phyloP scores from a whole-genome alignment of 805 yeast species.

The Ogataea minuta region DNA sequence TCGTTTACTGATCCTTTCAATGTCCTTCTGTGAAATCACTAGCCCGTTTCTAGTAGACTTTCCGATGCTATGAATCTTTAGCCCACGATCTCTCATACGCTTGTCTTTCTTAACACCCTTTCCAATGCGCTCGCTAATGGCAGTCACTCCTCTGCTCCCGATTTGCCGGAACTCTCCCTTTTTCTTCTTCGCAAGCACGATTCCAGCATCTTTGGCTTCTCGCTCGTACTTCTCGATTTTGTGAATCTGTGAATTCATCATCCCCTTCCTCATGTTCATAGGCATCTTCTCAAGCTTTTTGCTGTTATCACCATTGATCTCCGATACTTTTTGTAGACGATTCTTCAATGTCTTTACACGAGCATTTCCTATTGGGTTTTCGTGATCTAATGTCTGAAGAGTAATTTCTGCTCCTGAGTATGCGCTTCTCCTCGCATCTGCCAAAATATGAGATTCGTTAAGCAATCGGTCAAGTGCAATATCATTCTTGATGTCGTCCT shows the following conservation, averaged over 20 bases:
- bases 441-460: slow-evolving; percentile 66
- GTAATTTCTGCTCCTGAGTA: slow-evolving; percentile 70
- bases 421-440: slow-evolving; percentile 34
- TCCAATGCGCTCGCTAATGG: slow-evolving; percentile 52
- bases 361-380: slow-evolving; percentile 66
- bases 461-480: slow-evolving; percentile 68
- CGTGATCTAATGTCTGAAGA: slow-evolving; percentile 56
- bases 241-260: slow-evolving; percentile 55
- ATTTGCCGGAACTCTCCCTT: slow-evolving; percentile 64
- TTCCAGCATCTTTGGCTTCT: slow-evolving; percentile 88
- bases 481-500: slow-evolving; percentile 64
- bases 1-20: slow-evolving; percentile 37
- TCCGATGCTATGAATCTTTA: slow-evolving; percentile 75
- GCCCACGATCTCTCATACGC: slow-evolving; percentile 67
- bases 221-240: slow-evolving; percentile 59
- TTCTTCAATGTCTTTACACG: slow-evolving; percentile 61
- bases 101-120: slow-evolving; percentile 38
- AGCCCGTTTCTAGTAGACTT: slow-evolving; percentile 76
- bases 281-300: slow-evolving; percentile 73
- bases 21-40: slow-evolving; percentile 63
- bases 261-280: slow-evolving; percentile 83
- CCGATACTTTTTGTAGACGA: slow-evolving; percentile 50
- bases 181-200: slow-evolving; percentile 68
- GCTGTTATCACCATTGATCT: slow-evolving; percentile 41
- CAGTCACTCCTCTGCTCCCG: slow-evolving; percentile 53